A percentile compares a stretch with the other conserved stretches of the same genome.
These are phyloP conservation scores for Casaregolazyma suthepensis DNA, from an alignment of 1,139 yeast genomes.

Conservation along the genomic window DNA sequence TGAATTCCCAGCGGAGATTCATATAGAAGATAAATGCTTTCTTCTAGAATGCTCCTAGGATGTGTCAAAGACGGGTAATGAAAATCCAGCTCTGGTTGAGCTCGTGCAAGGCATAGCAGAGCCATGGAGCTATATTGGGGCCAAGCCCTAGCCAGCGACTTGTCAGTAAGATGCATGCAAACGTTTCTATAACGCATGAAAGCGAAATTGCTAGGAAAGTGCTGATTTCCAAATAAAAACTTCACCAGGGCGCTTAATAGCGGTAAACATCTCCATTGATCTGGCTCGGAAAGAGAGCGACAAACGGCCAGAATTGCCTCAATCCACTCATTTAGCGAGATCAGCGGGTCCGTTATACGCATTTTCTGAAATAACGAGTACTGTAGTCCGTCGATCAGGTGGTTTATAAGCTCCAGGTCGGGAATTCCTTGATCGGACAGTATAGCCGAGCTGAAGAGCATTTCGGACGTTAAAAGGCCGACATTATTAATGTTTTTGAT, in stretches of 20 bases:
- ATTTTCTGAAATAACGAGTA: conserved; percentile 46
- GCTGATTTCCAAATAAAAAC: neutral
- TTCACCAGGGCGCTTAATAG: conserved; percentile 46
- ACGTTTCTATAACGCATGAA: neutral
- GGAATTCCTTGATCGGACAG: conserved; percentile 27
- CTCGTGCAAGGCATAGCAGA: conserved; percentile 11
- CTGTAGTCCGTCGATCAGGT: conserved; percentile 35
- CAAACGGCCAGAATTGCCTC: conserved; percentile 32
- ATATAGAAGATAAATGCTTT: conserved; percentile 2
- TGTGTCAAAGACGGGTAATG: neutral
- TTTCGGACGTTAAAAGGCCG: conserved; percentile 44
- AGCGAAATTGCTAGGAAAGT: neutral
- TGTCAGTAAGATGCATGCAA: conserved; percentile 16
- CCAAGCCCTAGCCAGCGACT: conserved; percentile 7
- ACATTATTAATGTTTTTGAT: conserved; percentile 55
- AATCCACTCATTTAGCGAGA: conserved; percentile 49
- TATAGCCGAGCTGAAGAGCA: conserved; percentile 44
- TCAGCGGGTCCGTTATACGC: conserved; percentile 55
- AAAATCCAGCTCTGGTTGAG: conserved; percentile 7
- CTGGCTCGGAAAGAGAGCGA: conserved; percentile 9
- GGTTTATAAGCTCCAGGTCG: conserved; percentile 15
- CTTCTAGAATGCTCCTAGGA: conserved; percentile 2
- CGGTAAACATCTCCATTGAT: conserved; percentile 53
- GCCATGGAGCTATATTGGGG: conserved; percentile 3
- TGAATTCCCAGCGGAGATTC: neutral